Evolutionary conservation across 2,329 filamentous ascomycete species (phyloP), one percentile per base, ranked within the genome.

Genomic region (Paradendryphiella salina): DNA sequence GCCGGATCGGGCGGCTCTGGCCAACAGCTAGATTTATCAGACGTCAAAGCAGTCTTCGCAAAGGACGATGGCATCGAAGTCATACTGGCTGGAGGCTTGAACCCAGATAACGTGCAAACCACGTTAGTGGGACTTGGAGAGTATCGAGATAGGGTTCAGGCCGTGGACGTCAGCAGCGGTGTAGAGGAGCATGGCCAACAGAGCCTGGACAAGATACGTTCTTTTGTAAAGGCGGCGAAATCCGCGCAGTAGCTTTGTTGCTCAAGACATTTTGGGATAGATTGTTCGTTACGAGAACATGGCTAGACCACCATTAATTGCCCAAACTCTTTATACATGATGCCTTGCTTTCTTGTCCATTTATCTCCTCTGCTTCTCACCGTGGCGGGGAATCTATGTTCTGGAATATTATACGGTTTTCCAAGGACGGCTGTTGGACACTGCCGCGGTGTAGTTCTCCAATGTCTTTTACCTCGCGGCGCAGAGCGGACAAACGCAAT

Each of bases 161-260:
- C 87, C 1, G 88, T 99, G 3, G 94, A 99, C 77, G 90, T 96
- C 15, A 96, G 91, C 73, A 96, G 90, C 66, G 95, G 95, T 0
- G 91, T 99, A 2, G 94, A 97, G 75, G 66, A 68, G 26, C 85
- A 85, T 29, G 93, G 91, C 2, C 79, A 84, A 68, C 94, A 99
- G 74, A 88, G 86, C 72, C 65, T 93, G 50, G 82, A 84, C 14
- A 95, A 88, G 77, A 97, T 99, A 61, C 78, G 79, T 57, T 83
- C 82, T 3, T 99, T 99, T 73, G 79, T 97, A 33, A 82, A 83
- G 68, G 84, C 85, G 29, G 89, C 86, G 0, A 94, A 72, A 53
- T 52, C 52, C 13, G 48, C 56, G 46, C 38, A 48, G 23, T 46
- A 46, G 28, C 14, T 20, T 13, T 29, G 7, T 26, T 33, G 13